These are phyloP conservation scores for Symbiodinium natans DNA, from an alignment of 73 alveolate species.

Conservation along the genomic window DNA sequence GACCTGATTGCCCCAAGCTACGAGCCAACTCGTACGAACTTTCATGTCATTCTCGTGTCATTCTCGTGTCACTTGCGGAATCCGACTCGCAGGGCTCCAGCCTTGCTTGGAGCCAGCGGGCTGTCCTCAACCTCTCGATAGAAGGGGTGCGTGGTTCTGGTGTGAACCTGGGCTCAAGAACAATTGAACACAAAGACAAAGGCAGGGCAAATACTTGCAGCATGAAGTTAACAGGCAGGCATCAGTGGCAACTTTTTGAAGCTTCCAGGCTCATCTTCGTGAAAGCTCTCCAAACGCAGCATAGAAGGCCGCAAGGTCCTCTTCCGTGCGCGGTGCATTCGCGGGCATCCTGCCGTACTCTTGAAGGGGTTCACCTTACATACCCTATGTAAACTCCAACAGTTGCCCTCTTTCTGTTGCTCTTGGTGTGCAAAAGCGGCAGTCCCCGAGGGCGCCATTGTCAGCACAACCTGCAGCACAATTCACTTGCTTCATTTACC, in stretches of 20 bases:
- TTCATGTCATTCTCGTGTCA: not conserved
- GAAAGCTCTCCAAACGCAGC: conserved; percentile 88
- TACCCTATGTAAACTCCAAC: no score
- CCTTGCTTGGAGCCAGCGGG: conserved; percentile 79
- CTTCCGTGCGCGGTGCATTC: conserved; percentile 31
- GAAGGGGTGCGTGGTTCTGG: conserved; percentile 85
- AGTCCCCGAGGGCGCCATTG: conserved; percentile 69
- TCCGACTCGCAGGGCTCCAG: not conserved
- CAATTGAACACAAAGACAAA: not conserved
- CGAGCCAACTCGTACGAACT: not conserved
- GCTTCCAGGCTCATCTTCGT: not conserved
- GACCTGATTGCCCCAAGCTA: not conserved
- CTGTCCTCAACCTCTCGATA: conserved; percentile 2
- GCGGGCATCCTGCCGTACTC: conserved; percentile 10
- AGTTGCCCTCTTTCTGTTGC: no score
- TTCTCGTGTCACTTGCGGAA: not conserved
- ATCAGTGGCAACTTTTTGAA: no score
- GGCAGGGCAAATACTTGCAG: not conserved
- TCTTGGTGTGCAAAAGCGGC: no score
- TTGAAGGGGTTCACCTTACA: no score
- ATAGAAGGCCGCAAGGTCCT: conserved; percentile 70
- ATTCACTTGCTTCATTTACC: no score
- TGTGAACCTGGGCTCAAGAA: conserved; percentile 42
- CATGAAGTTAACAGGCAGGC: no score
- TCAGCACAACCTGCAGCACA: conserved; percentile 49